phyloP scores from a whole-genome alignment of 1,139 yeast genomes.

The Hansenula sp. region DNA sequence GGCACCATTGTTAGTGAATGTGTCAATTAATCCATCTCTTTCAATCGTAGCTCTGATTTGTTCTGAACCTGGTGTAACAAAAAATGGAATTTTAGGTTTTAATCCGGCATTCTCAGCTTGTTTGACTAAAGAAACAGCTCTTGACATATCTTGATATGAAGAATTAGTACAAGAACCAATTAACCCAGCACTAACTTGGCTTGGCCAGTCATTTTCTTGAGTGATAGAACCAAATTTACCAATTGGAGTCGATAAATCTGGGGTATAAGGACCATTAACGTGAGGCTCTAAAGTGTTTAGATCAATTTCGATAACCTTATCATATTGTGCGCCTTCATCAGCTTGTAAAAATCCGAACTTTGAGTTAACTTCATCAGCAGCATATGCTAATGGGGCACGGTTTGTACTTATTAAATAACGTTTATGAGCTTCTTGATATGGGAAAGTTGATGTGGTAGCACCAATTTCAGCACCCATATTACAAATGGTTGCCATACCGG shows the following conservation, averaged over 20 bases:
- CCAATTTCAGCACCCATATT: slow-evolving; percentile 99
- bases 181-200: slow-evolving; percentile 77
- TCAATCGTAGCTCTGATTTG: slow-evolving; percentile 96
- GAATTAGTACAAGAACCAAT: slow-evolving; percentile 98
- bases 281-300: slow-evolving; percentile 77
- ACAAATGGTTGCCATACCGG: slow-evolving; percentile 99
- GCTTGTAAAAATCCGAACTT: slow-evolving; percentile 65
- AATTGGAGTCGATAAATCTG: slow-evolving; percentile 86
- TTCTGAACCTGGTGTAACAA: slow-evolving; percentile 98
- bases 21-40: slow-evolving; percentile 82
- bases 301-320: slow-evolving; percentile 77
- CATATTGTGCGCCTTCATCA: slow-evolving; percentile 81
- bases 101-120: slow-evolving; percentile 86
- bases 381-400: slow-evolving; percentile 75
- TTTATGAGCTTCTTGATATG: slow-evolving; percentile 84
- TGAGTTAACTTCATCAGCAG: slow-evolving; percentile 65
- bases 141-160: slow-evolving; percentile 95
- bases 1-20: slow-evolving; percentile 84
- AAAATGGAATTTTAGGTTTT: slow-evolving; percentile 88
- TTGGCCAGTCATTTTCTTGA: slow-evolving; percentile 74
- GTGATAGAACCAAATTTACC: slow-evolving; percentile 66
- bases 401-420: slow-evolving; percentile 78
- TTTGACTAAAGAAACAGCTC: slow-evolving; percentile 81
- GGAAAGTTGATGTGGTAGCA: slow-evolving; percentile 96
- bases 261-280: slow-evolving; percentile 93